phyloP scores from a whole-genome alignment of 768 basidiomycete genomes.

The Boletus vinaceobasis region DNA sequence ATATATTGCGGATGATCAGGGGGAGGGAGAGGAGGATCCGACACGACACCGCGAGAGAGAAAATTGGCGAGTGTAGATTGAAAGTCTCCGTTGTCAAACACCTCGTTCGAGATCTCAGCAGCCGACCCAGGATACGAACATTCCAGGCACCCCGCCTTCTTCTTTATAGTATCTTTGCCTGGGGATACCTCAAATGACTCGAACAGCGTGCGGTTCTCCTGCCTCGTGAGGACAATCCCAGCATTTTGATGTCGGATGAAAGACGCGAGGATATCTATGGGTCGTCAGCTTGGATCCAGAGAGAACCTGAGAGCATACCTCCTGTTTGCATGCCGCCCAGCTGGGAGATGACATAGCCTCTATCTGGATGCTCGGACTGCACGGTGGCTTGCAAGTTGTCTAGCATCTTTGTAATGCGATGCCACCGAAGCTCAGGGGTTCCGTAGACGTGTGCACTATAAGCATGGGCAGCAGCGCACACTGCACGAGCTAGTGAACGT shows the following conservation, averaged over 20 bases:
- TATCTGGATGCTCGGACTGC: no score
- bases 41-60: constrained; percentile 10
- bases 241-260: constrained; percentile 43
- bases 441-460: no score
- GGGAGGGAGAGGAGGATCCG: not conserved
- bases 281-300: not conserved
- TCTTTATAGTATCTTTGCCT: constrained; percentile 27
- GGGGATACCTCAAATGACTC: constrained; percentile 21
- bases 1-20: not conserved
- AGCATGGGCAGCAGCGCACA: no score
- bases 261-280: constrained; percentile 34
- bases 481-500: no score
- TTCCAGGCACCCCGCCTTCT: constrained; percentile 26
- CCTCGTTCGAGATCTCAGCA: constrained; percentile 5
- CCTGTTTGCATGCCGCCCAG: not conserved
- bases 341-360: not conserved
- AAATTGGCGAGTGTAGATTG: constrained; percentile 15
- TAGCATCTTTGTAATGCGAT: not conserved
- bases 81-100: constrained; percentile 13
- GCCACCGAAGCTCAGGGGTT: no score
- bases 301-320: not conserved
- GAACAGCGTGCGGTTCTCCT: constrained; percentile 19
- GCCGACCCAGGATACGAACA: constrained; percentile 27
- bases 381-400: constrained; percentile 1
- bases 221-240: constrained; percentile 36